These are phyloP conservation scores for Argentina anserina DNA, from an alignment of 306 rosid genomes.

Conservation along the genomic window DNA sequence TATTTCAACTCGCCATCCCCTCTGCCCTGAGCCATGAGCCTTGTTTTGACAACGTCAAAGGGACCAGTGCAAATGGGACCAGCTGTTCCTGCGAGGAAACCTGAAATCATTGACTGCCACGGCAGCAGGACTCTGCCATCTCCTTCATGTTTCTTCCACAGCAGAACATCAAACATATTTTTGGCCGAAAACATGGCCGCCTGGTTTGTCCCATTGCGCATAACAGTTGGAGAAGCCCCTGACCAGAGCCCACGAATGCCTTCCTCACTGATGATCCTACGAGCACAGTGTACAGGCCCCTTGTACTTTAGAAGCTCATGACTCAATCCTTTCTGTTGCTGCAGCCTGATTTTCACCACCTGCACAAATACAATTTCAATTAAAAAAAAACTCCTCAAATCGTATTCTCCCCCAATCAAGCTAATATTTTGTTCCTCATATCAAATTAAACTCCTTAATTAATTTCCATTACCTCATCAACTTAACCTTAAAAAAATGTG, in stretches of 20 bases:
- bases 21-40: slow-evolving; percentile 88
- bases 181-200: slow-evolving; percentile 95
- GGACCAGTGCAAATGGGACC: slow-evolving; percentile 95
- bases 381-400: slow-evolving; percentile 5
- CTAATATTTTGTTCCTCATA: no score
- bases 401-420: not conserved
- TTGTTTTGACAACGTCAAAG: slow-evolving; percentile 90
- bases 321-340: slow-evolving; percentile 87
- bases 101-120: slow-evolving; percentile 96
- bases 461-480: no score
- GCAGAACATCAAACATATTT: slow-evolving; percentile 69
- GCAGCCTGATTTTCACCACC: slow-evolving; percentile 94
- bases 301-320: slow-evolving; percentile 78
- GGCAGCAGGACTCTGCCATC: slow-evolving; percentile 85
- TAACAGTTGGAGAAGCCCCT: slow-evolving; percentile 88
- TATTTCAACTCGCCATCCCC: slow-evolving; percentile 58
- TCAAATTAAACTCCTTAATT: no score
- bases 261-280: slow-evolving; percentile 63
- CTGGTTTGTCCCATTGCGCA: slow-evolving; percentile 97
- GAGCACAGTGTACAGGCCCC: slow-evolving; percentile 92
- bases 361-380: slow-evolving; percentile 25
- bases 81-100: slow-evolving; percentile 89
- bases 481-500: not conserved
- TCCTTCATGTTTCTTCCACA: slow-evolving; percentile 96
- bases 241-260: slow-evolving; percentile 91